Conservation (phyloP, 2,329 filamentous ascomycete genomes). For the Eurotiales sp. region DNA sequence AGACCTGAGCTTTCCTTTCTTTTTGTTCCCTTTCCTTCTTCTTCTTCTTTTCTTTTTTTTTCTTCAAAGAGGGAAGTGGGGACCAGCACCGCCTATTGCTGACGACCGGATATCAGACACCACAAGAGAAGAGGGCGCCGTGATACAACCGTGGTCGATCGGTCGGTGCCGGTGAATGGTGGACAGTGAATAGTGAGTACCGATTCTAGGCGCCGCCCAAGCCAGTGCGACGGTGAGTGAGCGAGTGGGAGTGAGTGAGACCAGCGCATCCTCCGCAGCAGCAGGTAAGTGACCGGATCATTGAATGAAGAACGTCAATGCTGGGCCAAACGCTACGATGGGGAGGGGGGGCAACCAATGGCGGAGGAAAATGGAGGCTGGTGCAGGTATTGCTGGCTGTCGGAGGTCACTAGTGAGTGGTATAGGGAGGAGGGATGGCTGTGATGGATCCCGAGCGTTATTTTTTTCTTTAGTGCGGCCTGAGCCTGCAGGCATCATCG, state of each 20-base stretch:
- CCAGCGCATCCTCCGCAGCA: slow-evolving; percentile 6
- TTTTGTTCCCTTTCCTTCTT: too few relatives aligned
- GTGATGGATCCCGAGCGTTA: too few relatives aligned
- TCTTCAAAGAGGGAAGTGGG: neutral
- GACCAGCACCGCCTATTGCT: neutral
- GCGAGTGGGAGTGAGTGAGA: neutral
- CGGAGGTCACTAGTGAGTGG: neutral
- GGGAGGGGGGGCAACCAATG: slow-evolving; percentile 6
- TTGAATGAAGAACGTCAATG: too few relatives aligned
- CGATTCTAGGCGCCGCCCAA: too few relatives aligned
- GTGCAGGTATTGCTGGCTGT: slow-evolving; percentile 12
- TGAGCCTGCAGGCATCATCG: too few relatives aligned
- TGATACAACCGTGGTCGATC: too few relatives aligned
- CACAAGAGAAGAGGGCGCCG: neutral
- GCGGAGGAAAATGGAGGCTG: neutral
- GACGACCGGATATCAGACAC: too few relatives aligned
- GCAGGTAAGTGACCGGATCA: neutral
- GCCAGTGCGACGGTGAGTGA: too few relatives aligned
- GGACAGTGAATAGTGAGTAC: too few relatives aligned
- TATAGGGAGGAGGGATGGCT: neutral
- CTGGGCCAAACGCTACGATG: neutral
- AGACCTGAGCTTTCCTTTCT: too few relatives aligned
- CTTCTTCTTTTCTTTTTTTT: neutral
- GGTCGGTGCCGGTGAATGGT: too few relatives aligned
- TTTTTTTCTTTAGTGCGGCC: too few relatives aligned